Base-by-base conservation (phyloP, 148 eudicot species). In the Silene conica region DNA sequence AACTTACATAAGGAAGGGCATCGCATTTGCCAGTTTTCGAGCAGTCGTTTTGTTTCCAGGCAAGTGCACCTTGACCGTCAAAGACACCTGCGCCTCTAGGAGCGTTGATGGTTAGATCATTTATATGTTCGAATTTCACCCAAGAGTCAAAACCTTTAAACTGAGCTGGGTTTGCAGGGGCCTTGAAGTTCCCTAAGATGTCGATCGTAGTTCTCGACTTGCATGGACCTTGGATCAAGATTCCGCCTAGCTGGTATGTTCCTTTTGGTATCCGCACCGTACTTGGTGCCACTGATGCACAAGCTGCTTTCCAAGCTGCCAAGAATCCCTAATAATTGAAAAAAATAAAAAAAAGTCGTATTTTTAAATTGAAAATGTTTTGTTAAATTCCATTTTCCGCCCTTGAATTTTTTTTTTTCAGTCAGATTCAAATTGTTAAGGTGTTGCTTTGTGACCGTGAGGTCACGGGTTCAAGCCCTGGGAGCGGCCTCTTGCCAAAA, bases 301-400 rank as follows among this genome's bases (percentile, higher is more conserved):
- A 85, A 23, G 96, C 96, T 13, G 67, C 82, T 62, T 72, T 82
- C 92, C 92, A 91, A 5, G 92, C 83, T 13, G 34, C 70, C 21
- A 65, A 1, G 3, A 89, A 5, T 18, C 79, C 88, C 91, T 89
- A 23, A 22, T 54, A 16, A 23, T 50, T 41, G n/a, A 3, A 6
- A 41, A n/a, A 18, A 4, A n/a, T n/a, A n/a, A n/a, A 45, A 45
- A 67, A 61, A 61, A 19, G 20, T 21, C 13, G 23, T 57, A n/a
- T 60, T 34, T 14, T 43, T 7, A 7, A 63, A 63, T 63, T 10
- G 66, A 14, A 56, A 56, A 56, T 56, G n/a, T n/a, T n/a, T 56
- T 16, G 60, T 56, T 56, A 56, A 56, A 56, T 48, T 48, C 52
- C 52, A 46, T 46, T 34, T 34, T 34, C 41, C 5, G 4, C 6